Evolutionary conservation across 1,284 basidiomycete species (phyloP).

Genomic region (Apiotrichum sp.): DNA sequence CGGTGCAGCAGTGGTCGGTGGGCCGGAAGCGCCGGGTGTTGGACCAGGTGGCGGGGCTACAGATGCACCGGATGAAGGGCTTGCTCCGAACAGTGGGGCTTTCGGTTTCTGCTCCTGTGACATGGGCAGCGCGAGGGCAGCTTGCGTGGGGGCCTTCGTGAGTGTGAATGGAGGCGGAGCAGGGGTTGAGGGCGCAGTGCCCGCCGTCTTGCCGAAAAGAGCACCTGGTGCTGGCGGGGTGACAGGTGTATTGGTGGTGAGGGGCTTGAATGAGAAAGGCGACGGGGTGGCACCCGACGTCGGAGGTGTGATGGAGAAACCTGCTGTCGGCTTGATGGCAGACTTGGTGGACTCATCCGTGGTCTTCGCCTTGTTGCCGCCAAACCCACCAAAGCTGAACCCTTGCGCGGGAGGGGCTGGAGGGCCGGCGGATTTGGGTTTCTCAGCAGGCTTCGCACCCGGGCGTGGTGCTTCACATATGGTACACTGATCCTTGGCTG

Average conservation of each 20-base stretch:
- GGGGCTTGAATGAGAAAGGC: conserved; percentile 3
- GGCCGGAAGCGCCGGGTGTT: too few relatives aligned
- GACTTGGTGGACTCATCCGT: background rate
- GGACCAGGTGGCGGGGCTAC: too few relatives aligned
- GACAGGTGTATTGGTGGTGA: background rate
- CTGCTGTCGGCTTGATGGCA: background rate
- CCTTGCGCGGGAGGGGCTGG: background rate
- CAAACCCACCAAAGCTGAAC: background rate
- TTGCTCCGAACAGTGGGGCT: conserved; percentile 24
- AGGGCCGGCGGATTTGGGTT: background rate
- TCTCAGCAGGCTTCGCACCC: background rate
- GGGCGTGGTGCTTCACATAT: conserved; percentile 51
- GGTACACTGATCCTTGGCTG: conserved; percentile 51
- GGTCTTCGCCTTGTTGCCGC: background rate
- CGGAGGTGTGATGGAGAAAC: too few relatives aligned
- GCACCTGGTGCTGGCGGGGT: too few relatives aligned
- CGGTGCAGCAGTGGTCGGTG: too few relatives aligned
- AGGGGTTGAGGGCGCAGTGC: too few relatives aligned
- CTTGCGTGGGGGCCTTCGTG: background rate
- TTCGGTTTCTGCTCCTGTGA: conserved; percentile 18
- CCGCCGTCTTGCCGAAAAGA: too few relatives aligned
- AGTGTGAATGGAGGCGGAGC: too few relatives aligned
- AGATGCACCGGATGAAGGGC: too few relatives aligned
- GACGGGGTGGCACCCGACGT: background rate
- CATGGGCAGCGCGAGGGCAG: background rate